phyloP scores from a whole-genome alignment of 495 filamentous ascomycete genomes.

The Podospora didyma region DNA sequence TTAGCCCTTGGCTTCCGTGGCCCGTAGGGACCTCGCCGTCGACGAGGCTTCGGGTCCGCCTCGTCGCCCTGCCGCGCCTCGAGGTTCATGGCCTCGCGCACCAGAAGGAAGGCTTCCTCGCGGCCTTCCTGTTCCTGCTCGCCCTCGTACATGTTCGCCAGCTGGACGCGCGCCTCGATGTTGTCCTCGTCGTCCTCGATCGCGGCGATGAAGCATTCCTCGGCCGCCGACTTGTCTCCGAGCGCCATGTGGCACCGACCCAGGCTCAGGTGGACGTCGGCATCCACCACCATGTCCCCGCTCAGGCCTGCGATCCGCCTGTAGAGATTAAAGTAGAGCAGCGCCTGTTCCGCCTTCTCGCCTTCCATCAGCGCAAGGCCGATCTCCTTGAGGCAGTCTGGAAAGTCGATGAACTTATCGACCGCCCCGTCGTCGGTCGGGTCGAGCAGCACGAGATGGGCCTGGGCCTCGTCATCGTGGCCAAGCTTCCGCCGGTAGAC shows the following conservation, averaged over 20 bases:
- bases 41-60: neutral
- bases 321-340: constrained; percentile 70
- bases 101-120: constrained; percentile 64
- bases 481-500: constrained; percentile 70
- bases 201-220: constrained; percentile 67
- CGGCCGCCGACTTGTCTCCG: constrained; percentile 62
- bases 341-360: constrained; percentile 56
- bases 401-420: constrained; percentile 56
- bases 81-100: constrained; percentile 69
- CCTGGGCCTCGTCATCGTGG: constrained; percentile 68
- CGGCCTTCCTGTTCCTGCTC: constrained; percentile 55
- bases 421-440: constrained; percentile 47
- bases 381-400: constrained; percentile 71
- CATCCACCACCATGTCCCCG: constrained; percentile 52
- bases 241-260: constrained; percentile 66
- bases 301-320: constrained; percentile 51
- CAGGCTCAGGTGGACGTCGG: constrained; percentile 63
- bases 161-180: constrained; percentile 63
- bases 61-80: constrained; percentile 38
- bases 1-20: constrained; percentile 18
- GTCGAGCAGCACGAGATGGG: constrained; percentile 51
- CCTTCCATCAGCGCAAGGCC: constrained; percentile 62
- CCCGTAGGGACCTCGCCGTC: constrained; percentile 16
- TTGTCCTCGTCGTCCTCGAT: constrained; percentile 64
- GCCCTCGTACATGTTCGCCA: constrained; percentile 77